phyloP scores from a whole-genome alignment of 805 yeast genomes.

The Wickerhamomyces hampshirensis region DNA sequence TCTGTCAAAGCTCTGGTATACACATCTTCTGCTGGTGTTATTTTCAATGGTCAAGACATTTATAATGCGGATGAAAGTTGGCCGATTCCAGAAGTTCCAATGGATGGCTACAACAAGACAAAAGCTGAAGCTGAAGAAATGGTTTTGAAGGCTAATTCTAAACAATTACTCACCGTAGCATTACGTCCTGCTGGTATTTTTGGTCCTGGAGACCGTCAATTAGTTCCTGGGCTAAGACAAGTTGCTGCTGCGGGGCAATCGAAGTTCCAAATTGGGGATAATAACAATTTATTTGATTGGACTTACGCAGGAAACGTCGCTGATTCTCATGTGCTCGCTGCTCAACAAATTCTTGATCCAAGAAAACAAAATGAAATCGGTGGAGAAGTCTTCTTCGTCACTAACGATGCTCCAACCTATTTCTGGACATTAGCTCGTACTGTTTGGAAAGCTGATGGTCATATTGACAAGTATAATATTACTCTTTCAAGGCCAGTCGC shows the following conservation, averaged over 20 bases:
- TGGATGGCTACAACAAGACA: conserved; percentile 96
- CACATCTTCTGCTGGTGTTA: conserved; percentile 97
- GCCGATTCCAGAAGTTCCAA: conserved; percentile 87
- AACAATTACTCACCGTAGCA: conserved; percentile 71
- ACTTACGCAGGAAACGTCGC: conserved; percentile 99
- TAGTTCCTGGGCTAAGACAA: conserved; percentile 85
- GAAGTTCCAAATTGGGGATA: conserved; percentile 91
- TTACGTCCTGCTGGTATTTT: conserved; percentile 96
- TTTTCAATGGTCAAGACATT: conserved; percentile 91
- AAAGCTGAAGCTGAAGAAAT: conserved; percentile 86
- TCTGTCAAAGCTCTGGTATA: conserved; percentile 67
- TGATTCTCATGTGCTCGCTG: conserved; percentile 92
- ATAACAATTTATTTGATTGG: conserved; percentile 92
- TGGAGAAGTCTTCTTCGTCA: conserved; percentile 86
- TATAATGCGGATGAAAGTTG: conserved; percentile 89
- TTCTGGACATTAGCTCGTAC: conserved; percentile 97
- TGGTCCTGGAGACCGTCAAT: conserved; percentile 97
- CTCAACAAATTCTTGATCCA: conserved; percentile 59
- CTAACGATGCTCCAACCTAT: conserved; percentile 92
- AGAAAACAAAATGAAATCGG: conserved; percentile 44
- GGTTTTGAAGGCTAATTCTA: conserved; percentile 69
- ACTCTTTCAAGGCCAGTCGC: conserved; percentile 75
- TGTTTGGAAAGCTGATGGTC: conserved; percentile 96
- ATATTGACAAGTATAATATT: conserved; percentile 62
- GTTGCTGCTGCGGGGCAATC: conserved; percentile 85